phyloP scores from a whole-genome alignment of 1,139 yeast species.

The Yamadazyma dushanensis region DNA sequence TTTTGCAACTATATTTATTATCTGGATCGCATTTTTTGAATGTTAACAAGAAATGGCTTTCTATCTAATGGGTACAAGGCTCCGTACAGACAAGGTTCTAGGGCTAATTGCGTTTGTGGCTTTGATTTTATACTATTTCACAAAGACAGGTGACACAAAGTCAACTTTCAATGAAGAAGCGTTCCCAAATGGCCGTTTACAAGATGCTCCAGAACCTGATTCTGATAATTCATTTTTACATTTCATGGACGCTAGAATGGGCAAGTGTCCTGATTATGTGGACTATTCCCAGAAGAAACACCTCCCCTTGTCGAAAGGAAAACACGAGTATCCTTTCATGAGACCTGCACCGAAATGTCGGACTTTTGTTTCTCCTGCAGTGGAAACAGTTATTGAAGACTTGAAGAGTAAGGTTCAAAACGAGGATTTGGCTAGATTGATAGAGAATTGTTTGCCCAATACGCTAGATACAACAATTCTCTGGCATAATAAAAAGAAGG shows the following conservation, averaged over 20 bases:
- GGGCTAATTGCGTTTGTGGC: too few species aligned
- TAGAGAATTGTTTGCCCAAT: conserved; percentile 85
- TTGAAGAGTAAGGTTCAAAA: conserved; percentile 52
- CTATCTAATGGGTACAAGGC: too few species aligned
- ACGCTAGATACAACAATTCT: conserved; percentile 84
- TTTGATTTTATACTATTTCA: too few species aligned
- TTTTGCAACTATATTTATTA: too few species aligned
- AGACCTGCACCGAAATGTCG: conserved; percentile 73
- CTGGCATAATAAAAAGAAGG: conserved; percentile 50
- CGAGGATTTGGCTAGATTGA: conserved; percentile 68
- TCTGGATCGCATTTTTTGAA: too few species aligned
- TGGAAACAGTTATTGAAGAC: conserved; percentile 62
- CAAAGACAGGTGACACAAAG: too few species aligned
- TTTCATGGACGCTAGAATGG: conserved; percentile 18
- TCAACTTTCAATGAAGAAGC: too few species aligned
- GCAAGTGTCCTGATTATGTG: conserved; percentile 42
- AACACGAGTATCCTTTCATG: conserved; percentile 62
- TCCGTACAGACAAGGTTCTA: too few species aligned
- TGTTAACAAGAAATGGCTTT: too few species aligned
- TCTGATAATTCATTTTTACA: conserved; percentile 14
- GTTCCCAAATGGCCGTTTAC: conserved; percentile 1
- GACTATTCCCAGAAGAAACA: conserved; percentile 45
- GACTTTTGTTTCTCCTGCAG: conserved; percentile 63
- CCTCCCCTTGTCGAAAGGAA: conserved; percentile 51
- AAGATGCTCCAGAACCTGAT: not conserved